Base-by-base conservation (phyloP, 192 early-diverging fungal genomes). In the Kappamyces sp. region DNA sequence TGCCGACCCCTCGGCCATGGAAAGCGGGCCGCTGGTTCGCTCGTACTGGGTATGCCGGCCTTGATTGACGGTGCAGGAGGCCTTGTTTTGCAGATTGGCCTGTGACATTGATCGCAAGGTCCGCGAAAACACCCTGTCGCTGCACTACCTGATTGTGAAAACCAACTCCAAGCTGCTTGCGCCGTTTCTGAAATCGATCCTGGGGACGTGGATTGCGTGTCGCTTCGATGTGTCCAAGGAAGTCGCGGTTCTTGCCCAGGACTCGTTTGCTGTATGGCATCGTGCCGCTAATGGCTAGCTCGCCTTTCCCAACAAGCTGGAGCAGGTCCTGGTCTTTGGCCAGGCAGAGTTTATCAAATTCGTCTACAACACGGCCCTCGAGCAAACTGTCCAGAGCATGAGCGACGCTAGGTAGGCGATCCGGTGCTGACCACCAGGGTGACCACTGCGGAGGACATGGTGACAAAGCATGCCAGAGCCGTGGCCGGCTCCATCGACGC, bases 41-140 rank as follows among this genome's bases (percentile, higher is more conserved):
- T 51, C 12, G 9, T 58, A 15, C 46, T 15, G 47, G 37, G 37
- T 58, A 8, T 49, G 35, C 32, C n/a, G n/a, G 12, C 13, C 38
- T 61, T 41, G 47, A 44, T 58, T 8, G n/a, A 12, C 52, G 46
- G 59, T 55, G 34, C 73, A 87, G 87, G 67, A 84, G 40, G 74
- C 72, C 42, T 50, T 88, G 3, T 93, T 82, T 64, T 74, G 67
- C 51, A 83, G 82, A 48, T 57, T 89, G 8, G 71, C 75, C 5
- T 67, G 86, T 5, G 95, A 98, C 65, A 76, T 84, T 8, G 91
- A 97, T 67, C 79, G 91, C n/a, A 75, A 89, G 8, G 87, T 96
- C 15, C 79, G 95, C 13, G 78, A 86, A 40, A 67, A 72, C 15
- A 81, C 87, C 8, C 74, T 77, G n/a, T 65, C 62, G 44, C 78